These are phyloP conservation scores for Erigeron philadelphicus DNA, from an alignment of 140 eudicot species.

Conservation along the genomic window DNA sequence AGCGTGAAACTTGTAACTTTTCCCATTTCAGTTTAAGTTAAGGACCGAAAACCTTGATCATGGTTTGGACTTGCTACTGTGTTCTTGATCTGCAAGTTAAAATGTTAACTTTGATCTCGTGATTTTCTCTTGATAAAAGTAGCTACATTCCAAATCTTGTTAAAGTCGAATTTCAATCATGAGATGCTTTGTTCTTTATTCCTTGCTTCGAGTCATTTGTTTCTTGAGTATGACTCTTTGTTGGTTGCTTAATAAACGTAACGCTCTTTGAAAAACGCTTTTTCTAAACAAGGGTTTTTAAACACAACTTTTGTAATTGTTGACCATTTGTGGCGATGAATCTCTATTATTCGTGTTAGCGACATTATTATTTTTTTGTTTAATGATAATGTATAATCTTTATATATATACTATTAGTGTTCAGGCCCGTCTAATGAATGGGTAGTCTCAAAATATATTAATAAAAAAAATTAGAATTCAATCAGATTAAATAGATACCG, in stretches of 20 bases:
- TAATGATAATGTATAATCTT: too few species aligned
- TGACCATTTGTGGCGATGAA: neutral
- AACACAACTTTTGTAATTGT: neutral
- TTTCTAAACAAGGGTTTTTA: neutral
- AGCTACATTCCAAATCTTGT: neutral
- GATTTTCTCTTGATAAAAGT: neutral
- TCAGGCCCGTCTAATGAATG: too few species aligned
- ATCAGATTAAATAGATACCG: too few species aligned
- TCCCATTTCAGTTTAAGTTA: neutral
- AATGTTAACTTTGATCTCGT: slow-evolving; percentile 1
- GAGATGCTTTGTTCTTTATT: neutral
- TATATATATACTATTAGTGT: too few species aligned
- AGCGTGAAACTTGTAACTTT: slow-evolving; percentile 16
- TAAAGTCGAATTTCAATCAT: neutral
- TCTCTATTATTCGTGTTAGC: too few species aligned
- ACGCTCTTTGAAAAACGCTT: neutral
- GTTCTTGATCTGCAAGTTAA: slow-evolving; percentile 19
- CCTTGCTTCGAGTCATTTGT: neutral
- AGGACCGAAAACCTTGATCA: slow-evolving; percentile 13
- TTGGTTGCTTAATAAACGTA: neutral
- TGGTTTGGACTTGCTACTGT: slow-evolving; percentile 21
- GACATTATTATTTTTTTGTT: too few species aligned
- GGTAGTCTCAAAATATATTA: too few species aligned
- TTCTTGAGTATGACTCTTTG: neutral
- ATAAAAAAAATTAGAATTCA: too few species aligned